These are phyloP conservation scores for Leccinum sublutescens DNA, from an alignment of 768 basidiomycete genomes.

Conservation along the genomic window DNA sequence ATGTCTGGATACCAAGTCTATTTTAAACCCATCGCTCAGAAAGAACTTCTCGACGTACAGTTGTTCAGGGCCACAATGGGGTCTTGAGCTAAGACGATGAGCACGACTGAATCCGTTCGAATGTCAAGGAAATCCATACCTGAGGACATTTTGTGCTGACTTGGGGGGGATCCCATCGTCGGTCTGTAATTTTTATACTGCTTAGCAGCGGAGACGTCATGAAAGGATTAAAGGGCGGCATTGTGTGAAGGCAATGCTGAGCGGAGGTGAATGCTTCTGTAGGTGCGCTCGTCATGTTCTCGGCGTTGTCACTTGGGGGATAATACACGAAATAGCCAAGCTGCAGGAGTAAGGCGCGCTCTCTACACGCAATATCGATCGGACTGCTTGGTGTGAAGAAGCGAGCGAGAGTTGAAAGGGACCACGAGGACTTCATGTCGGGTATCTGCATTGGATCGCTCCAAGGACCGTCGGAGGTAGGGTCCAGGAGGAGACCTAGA, in stretches of 20 bases:
- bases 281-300: slow-evolving; percentile 29
- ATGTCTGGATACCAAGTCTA: slow-evolving; percentile 42
- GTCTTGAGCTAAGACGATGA: slow-evolving; percentile 26
- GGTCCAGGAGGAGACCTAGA: slow-evolving; percentile 23
- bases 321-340: slow-evolving; percentile 29
- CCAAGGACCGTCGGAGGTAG: slow-evolving; percentile 27
- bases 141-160: slow-evolving; percentile 22
- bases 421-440: slow-evolving; percentile 38
- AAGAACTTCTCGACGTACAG: slow-evolving; percentile 29
- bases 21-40: background rate
- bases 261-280: slow-evolving; percentile 26
- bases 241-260: slow-evolving; percentile 28
- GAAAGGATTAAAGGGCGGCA: slow-evolving; percentile 24
- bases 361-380: slow-evolving; percentile 36
- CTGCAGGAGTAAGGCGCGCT: slow-evolving; percentile 31
- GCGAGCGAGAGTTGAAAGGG: slow-evolving; percentile 26
- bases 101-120: background rate
- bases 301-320: slow-evolving; percentile 29
- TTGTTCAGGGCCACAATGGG: slow-evolving; percentile 40
- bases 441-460: slow-evolving; percentile 37
- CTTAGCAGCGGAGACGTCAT: slow-evolving; percentile 17
- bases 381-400: slow-evolving; percentile 32
- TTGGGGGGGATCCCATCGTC: slow-evolving; percentile 17
- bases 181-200: slow-evolving; percentile 28
- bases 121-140: slow-evolving; percentile 10